Evolutionary conservation across 768 basidiomycete genomes (phyloP).

Genomic region (Botryobasidium botryosum): DNA sequence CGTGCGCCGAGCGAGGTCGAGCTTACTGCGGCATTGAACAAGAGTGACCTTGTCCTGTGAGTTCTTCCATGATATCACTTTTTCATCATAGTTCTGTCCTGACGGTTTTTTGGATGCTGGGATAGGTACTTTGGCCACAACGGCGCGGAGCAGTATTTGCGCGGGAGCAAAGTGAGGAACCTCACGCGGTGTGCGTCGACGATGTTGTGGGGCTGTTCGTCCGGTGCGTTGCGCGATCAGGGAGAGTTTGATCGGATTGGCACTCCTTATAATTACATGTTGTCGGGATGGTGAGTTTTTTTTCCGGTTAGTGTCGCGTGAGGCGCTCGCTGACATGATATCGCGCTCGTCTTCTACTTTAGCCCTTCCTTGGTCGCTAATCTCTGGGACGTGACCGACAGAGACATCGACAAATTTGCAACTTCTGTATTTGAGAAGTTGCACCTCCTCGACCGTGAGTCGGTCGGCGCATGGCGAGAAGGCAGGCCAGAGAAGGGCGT

Average conservation of each 20-base stretch:
- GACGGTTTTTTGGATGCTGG: too few species aligned
- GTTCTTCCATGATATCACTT: slow-evolving; percentile 20
- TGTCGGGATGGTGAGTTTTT: slow-evolving; percentile 80
- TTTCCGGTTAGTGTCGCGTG: not conserved
- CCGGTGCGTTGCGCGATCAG: slow-evolving; percentile 72
- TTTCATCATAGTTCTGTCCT: not conserved
- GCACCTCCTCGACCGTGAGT: slow-evolving; percentile 24
- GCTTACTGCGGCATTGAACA: slow-evolving; percentile 49
- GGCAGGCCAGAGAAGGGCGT: slow-evolving; percentile 13
- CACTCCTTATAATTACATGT: slow-evolving; percentile 87
- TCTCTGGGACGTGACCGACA: slow-evolving; percentile 96
- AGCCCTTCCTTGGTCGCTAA: slow-evolving; percentile 90
- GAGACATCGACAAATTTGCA: slow-evolving; percentile 89
- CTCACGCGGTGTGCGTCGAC: slow-evolving; percentile 77
- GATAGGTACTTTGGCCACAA: slow-evolving; percentile 97
- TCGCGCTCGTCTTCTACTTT: slow-evolving; percentile 5
- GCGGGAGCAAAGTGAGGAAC: slow-evolving; percentile 69
- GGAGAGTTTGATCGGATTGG: slow-evolving; percentile 89
- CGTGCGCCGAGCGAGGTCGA: slow-evolving; percentile 70
- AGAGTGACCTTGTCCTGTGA: slow-evolving; percentile 78
- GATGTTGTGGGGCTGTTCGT: slow-evolving; percentile 99
- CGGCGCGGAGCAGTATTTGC: slow-evolving; percentile 85
- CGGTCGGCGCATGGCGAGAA: slow-evolving; percentile 9
- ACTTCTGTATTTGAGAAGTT: slow-evolving; percentile 66
- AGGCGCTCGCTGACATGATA: not conserved